phyloP scores from a whole-genome alignment of 2,329 filamentous ascomycete species.

The Aureobasidium sp. region DNA sequence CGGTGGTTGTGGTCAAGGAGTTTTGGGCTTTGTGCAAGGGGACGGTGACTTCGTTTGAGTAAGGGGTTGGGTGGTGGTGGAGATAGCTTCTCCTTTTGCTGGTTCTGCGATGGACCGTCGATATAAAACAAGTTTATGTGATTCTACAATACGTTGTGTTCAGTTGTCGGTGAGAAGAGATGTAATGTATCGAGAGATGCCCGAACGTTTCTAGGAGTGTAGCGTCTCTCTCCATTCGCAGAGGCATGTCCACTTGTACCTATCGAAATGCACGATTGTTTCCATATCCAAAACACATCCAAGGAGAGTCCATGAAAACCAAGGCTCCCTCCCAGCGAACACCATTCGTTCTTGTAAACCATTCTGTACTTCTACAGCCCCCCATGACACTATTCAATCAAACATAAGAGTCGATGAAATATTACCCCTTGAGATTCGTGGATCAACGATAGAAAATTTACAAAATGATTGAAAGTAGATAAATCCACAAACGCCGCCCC shows the following conservation, averaged over 20 bases:
- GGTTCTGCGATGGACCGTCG: neutral
- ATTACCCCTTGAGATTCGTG: no score
- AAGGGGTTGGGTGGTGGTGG: neutral
- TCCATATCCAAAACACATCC: neutral
- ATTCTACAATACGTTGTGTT: neutral
- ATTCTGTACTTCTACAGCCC: neutral
- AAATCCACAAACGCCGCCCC: no score
- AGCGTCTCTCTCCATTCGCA: neutral
- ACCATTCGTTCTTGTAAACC: neutral
- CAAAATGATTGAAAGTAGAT: no score
- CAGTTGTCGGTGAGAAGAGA: neutral
- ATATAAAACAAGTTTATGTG: neutral
- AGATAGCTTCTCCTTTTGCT: neutral
- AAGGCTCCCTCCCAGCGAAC: neutral
- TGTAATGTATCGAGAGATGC: neutral
- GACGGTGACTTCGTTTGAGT: conserved; percentile 19
- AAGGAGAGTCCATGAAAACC: neutral
- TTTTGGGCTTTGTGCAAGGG: conserved; percentile 63
- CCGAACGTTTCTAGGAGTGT: neutral
- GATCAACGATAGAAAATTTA: no score
- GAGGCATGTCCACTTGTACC: neutral
- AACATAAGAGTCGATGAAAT: neutral
- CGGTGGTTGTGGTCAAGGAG: conserved; percentile 59
- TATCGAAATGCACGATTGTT: neutral
- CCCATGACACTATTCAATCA: neutral